A percentile compares a stretch with the other conserved stretches of the same genome.
These are phyloP conservation scores for Misopates orontium DNA, from an alignment of 257 asterid genomes.

Conservation along the genomic window DNA sequence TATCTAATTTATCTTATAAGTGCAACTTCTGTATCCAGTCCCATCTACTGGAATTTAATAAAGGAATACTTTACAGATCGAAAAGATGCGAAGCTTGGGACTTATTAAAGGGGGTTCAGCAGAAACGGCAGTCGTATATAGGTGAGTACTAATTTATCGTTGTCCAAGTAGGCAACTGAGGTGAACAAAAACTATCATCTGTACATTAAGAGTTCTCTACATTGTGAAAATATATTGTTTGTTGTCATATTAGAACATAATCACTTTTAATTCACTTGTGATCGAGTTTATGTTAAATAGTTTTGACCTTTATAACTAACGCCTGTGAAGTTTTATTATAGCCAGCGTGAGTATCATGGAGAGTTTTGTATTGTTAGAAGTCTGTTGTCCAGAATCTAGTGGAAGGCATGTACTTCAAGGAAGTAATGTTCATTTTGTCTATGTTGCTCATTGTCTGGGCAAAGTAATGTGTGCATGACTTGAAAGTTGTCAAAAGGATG, in stretches of 20 bases:
- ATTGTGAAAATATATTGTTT: background rate
- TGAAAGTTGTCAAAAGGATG: background rate
- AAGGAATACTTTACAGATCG: conserved; percentile 52
- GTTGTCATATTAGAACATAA: background rate
- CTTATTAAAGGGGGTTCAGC: conserved; percentile 80
- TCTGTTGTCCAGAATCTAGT: too few species aligned
- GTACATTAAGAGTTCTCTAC: background rate
- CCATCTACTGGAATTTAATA: conserved; percentile 23
- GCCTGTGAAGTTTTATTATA: too few species aligned
- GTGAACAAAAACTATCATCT: background rate
- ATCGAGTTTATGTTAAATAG: too few species aligned
- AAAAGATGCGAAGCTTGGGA: conserved; percentile 66
- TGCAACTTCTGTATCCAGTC: background rate
- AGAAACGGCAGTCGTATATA: conserved; percentile 78
- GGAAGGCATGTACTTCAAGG: too few species aligned
- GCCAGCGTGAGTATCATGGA: too few species aligned
- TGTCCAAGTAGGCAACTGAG: conserved; percentile 6
- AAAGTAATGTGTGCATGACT: background rate
- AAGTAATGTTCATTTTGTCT: too few species aligned
- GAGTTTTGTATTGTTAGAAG: too few species aligned
- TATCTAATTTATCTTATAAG: conserved; percentile 6
- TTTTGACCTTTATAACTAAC: too few species aligned
- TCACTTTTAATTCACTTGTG: conserved; percentile 2
- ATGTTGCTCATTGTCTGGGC: too few species aligned
- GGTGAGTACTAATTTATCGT: conserved; percentile 43